phyloP scores from a whole-genome alignment of 1,284 basidiomycete genomes.

The Fomitopsis pinicola region DNA sequence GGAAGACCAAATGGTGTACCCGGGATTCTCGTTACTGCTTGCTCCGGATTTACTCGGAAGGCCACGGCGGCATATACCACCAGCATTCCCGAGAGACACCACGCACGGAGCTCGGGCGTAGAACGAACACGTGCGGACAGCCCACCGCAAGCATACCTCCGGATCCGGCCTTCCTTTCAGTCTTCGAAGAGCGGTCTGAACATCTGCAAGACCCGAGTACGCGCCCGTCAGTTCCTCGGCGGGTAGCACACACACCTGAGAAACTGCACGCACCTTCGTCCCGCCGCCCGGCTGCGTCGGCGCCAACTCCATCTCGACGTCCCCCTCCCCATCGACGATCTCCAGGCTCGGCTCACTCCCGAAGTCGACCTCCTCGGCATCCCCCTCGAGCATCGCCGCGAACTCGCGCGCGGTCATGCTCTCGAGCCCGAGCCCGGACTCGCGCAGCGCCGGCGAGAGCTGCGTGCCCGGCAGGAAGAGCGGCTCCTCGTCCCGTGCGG shows the following conservation, averaged over 20 bases:
- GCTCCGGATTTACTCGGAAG: too few relatives aligned
- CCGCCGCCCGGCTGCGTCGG: constrained; percentile 43
- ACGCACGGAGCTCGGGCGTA: neutral
- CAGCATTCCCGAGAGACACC: too few relatives aligned
- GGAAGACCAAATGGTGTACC: too few relatives aligned
- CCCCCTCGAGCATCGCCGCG: constrained; percentile 58
- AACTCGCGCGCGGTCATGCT: constrained; percentile 61
- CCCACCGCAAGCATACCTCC: neutral
- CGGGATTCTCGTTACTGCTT: too few relatives aligned
- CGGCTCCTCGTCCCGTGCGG: constrained; percentile 34
- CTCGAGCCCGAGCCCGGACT: constrained; percentile 61
- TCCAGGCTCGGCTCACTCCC: constrained; percentile 28
- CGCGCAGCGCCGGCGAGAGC: constrained; percentile 48
- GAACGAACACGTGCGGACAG: neutral
- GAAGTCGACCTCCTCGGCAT: constrained; percentile 58
- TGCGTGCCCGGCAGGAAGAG: constrained; percentile 61
- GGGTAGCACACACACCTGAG: neutral
- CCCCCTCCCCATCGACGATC: constrained; percentile 30
- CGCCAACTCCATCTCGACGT: constrained; percentile 31
- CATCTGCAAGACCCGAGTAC: constrained; percentile 26
- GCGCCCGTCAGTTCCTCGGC: neutral
- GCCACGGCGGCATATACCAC: too few relatives aligned
- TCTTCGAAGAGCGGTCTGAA: constrained; percentile 70
- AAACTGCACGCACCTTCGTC: constrained; percentile 28
- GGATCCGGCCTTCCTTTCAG: constrained; percentile 25